Evolutionary conservation across 805 yeast genomes (phyloP).

Genomic region (Cyberlindnera xylosilytica): DNA sequence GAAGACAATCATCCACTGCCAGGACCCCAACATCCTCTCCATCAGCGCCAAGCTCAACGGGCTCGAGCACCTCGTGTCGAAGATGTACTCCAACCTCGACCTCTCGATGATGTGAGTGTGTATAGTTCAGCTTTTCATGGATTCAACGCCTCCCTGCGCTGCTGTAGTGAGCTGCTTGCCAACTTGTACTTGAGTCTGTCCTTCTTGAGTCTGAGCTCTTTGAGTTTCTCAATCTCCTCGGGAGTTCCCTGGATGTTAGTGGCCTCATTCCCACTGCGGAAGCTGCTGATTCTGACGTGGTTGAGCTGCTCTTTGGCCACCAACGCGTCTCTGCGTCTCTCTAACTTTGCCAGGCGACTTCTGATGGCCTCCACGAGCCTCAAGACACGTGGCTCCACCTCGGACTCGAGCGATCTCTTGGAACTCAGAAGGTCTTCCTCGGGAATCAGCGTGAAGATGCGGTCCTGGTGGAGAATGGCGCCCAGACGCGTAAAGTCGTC

Average conservation of each 20-base stretch:
- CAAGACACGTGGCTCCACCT: slow-evolving; percentile 41
- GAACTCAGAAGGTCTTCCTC: slow-evolving; percentile 44
- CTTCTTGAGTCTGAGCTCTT: slow-evolving; percentile 40
- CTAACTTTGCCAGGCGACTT: slow-evolving; percentile 32
- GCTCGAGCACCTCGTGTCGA: slow-evolving; percentile 39
- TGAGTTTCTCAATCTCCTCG: too few species aligned
- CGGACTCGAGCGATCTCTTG: slow-evolving; percentile 33
- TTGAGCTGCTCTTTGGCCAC: slow-evolving; percentile 39
- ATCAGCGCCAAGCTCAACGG: slow-evolving; percentile 62
- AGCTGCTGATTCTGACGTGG: slow-evolving; percentile 34
- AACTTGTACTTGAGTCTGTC: slow-evolving; percentile 41
- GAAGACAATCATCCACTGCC: slow-evolving; percentile 56
- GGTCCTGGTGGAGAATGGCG: slow-evolving; percentile 39
- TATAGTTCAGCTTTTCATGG: too few species aligned
- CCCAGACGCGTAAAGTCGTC: slow-evolving; percentile 39
- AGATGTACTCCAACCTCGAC: slow-evolving; percentile 25
- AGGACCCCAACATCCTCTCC: slow-evolving; percentile 65
- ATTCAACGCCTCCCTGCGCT: slow-evolving; percentile 25
- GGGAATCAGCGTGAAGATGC: slow-evolving; percentile 50
- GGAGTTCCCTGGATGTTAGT: too few species aligned
- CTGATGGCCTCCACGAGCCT: slow-evolving; percentile 32
- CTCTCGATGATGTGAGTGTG: slow-evolving; percentile 25
- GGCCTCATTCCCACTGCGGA: too few species aligned
- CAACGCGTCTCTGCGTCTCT: slow-evolving; percentile 32
- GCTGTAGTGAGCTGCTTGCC: slow-evolving; percentile 28